phyloP scores from a whole-genome alignment of 2,329 filamentous ascomycete species.

The Trichoderma atroviride region DNA sequence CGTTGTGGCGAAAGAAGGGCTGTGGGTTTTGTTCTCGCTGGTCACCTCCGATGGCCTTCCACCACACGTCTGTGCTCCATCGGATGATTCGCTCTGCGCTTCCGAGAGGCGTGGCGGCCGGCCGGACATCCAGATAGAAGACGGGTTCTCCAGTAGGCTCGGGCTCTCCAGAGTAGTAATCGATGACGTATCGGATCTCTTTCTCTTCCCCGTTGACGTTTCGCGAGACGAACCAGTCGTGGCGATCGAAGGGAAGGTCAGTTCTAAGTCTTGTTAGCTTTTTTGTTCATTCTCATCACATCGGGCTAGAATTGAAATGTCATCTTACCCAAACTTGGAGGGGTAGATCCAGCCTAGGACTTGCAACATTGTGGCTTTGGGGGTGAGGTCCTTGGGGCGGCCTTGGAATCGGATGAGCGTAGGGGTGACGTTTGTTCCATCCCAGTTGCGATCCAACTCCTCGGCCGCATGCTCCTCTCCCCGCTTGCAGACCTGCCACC shows the following conservation, averaged over 20 bases:
- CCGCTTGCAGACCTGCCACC: conserved; percentile 72
- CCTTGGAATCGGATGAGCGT: conserved; percentile 86
- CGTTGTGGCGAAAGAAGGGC: conserved; percentile 39
- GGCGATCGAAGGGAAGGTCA: conserved; percentile 89
- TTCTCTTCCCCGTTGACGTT: conserved; percentile 67
- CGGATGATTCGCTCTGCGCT: conserved; percentile 81
- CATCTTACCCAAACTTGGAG: conserved; percentile 72
- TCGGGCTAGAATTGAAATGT: conserved; percentile 34
- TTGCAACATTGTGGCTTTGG: conserved; percentile 85
- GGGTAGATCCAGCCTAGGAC: conserved; percentile 80
- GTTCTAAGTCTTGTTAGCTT: conserved; percentile 54
- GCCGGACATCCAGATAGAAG: conserved; percentile 92
- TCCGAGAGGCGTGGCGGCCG: conserved; percentile 78
- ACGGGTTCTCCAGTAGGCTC: conserved; percentile 80
- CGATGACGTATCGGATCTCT: conserved; percentile 92
- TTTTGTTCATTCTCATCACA: background rate
- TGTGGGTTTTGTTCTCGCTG: conserved; percentile 53
- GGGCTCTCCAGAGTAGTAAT: conserved; percentile 86
- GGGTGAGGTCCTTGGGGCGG: conserved; percentile 83
- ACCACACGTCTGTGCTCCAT: conserved; percentile 95
- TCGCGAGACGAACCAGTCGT: conserved; percentile 93
- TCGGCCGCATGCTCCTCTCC: conserved; percentile 66
- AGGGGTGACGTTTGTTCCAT: conserved; percentile 62
- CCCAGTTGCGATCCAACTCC: conserved; percentile 53
- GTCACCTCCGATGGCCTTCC: conserved; percentile 76